Evolutionary conservation across 2,329 filamentous ascomycete species (phyloP), one percentile per base, ranked within the genome.

Genomic region (Colletotrichum euphorbiae): DNA sequence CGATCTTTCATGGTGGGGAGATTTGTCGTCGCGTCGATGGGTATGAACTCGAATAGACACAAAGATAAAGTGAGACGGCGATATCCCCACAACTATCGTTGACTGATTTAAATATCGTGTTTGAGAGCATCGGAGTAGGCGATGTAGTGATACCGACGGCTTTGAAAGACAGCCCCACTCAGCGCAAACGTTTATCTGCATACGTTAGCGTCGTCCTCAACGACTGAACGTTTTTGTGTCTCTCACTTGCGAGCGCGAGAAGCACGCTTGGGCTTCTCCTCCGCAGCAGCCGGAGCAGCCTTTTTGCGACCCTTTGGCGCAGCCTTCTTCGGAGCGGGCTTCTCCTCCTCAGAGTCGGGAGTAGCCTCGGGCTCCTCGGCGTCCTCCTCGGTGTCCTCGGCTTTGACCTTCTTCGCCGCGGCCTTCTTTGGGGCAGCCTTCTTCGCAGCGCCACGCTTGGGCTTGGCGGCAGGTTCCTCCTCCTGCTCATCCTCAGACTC

Each of bases 401-500:
- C 52, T 55, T 70, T 64, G n/a, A 19, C 52, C 48, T 63, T 70
- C 54, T 67, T 66, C 17, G 52, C 17, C 5, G 63, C 58, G 17
- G 62, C 48, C 38, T 43, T 66, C 51, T 67, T 69, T 28, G 55
- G 45, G 9, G 70, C 70, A 8, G 71, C 65, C 72, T 76, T 77
- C 50, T 73, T 71, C 61, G 73, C 73, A 40, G 75, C 74, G 50
- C 72, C 71, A 52, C 73, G 73, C 72, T 77, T 79, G 33, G 75
- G 70, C 73, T 77, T 81, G 12, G 77, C 72, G 5, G 73, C 77
- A 33, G 77, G 71, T 72, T 80, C 75, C 56, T 75, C 73, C 21
- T 72, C 73, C 1, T 75, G 73, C 57, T 70, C 70, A 6, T 46
- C 55, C n/a, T 71, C 33, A 3, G 56, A 57, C 15, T 57, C 60